Base-by-base conservation (phyloP, 345 rosid species). In the Trapa incisa region DNA sequence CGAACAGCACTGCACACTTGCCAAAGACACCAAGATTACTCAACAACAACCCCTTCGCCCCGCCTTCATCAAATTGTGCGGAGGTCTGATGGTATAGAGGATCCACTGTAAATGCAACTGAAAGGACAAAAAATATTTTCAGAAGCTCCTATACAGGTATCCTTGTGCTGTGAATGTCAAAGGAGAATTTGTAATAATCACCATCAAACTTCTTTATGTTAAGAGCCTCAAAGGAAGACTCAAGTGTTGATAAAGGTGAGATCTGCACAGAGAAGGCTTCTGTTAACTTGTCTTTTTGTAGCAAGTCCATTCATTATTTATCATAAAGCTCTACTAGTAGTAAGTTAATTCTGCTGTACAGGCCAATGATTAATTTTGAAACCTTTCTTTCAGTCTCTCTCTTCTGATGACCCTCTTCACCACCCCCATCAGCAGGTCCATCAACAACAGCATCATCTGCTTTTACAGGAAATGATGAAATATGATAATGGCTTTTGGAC, bases 41-140 rank as follows among this genome's bases (percentile, higher is more conserved):
- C 75, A 90, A 77, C 75, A 93, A 67, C 58, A 93, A 85, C 67
- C 94, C 97, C 79, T 81, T 90, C 39, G 91, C 98, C 75, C 98
- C 97, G 70, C 98, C 98, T 86, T 88, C 98, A 75, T 93, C 98
- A 76, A 90, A 90, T 75, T 90, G 94, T 67, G 98, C 98, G 67
- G 98, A 88, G 58, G 98, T 90, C 75, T 93, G 98, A 74, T 88
- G 96, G 81, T 93, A 93, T 58, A 93, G 82, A 16, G 98, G 98
- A 82, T 90, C 98, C 77, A 93, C 97, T 2, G 91, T 85, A 80
- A 93, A 90, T 61, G 97, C 94, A 85, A 78, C 98, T 93, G 81
- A 56, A 71, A 81, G 68, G 52, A 58, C 64, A 74, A 73, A 32
- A 47, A 12, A 22, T 39, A 52, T 3, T 41, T 8, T 38, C 36